Evolutionary conservation across 129 eudicot genomes (phyloP).

Genomic region (Flaveria linearis): DNA sequence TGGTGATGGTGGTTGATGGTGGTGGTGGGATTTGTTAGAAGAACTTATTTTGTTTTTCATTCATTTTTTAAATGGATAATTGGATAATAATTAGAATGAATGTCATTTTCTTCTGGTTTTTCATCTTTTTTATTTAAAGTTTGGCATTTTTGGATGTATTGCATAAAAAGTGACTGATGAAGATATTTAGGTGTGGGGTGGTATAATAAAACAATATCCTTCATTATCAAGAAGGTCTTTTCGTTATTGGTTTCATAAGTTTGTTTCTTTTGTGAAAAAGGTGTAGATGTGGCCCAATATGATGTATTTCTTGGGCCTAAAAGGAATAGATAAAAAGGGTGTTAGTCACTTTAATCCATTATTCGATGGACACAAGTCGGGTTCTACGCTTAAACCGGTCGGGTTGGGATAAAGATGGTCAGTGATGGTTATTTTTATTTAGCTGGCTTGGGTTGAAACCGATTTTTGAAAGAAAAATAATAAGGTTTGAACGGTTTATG

Average conservation of each 20-base stretch:
- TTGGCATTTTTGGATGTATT: background rate
- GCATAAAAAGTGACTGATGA: slow-evolving; percentile 17
- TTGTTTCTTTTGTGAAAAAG: background rate
- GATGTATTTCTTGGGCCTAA: background rate
- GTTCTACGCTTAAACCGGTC: too few species aligned
- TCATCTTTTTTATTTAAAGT: background rate
- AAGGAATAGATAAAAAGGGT: background rate
- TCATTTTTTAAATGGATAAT: background rate
- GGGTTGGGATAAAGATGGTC: too few species aligned
- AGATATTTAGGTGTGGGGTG: slow-evolving; percentile 17
- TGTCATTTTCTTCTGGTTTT: slow-evolving; percentile 17
- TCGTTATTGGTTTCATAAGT: background rate
- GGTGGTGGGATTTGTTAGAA: background rate
- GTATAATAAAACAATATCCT: slow-evolving; percentile 7
- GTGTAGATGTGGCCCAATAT: background rate
- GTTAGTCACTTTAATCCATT: background rate
- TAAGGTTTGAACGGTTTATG: too few species aligned
- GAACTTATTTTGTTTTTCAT: background rate
- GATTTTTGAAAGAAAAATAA: too few species aligned
- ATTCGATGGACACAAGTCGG: too few species aligned
- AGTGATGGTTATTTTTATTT: too few species aligned
- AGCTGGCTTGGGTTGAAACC: too few species aligned
- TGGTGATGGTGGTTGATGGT: background rate
- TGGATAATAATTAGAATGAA: background rate
- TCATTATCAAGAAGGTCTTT: background rate